Percentiles rank a stretch among this genome's conserved stretches.
Conservation (phyloP, 495 filamentous ascomycete genomes). For the Lepraria neglecta region DNA sequence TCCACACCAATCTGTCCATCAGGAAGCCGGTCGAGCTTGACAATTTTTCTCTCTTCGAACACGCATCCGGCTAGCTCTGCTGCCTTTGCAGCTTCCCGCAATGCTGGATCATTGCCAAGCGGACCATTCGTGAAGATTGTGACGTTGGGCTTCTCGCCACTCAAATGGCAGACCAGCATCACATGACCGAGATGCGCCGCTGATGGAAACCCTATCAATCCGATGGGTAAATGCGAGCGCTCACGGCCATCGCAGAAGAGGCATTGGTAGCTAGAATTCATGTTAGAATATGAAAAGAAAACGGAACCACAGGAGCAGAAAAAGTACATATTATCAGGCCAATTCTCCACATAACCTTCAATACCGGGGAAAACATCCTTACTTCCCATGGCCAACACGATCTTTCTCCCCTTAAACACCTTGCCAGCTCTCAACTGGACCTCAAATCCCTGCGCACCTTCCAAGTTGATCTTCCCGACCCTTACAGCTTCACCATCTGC, state of each 20-base stretch:
- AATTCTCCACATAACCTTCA: slow-evolving; percentile 34
- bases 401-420: slow-evolving; percentile 36
- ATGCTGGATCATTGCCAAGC: slow-evolving; percentile 1
- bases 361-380: slow-evolving; percentile 36
- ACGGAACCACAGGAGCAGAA: not conserved
- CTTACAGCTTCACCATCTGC: slow-evolving; percentile 24
- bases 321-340: slow-evolving; percentile 32
- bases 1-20: not conserved
- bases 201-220: no score
- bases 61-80: not conserved
- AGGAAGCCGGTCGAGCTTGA: not conserved
- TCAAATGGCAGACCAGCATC: slow-evolving; percentile 13
- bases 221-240: no score
- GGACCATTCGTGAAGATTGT: slow-evolving; percentile 34
- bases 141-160: slow-evolving; percentile 23
- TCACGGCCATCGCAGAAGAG: no score
- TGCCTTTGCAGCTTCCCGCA: slow-evolving; percentile 2
- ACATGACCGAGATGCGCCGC: no score
- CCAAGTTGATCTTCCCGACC: slow-evolving; percentile 25
- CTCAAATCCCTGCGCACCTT: slow-evolving; percentile 28
- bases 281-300: slow-evolving; percentile 5
- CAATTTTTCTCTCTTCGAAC: not conserved
- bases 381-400: slow-evolving; percentile 43
- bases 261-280: no score
- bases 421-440: slow-evolving; percentile 28